Evolutionary conservation across 179 eudicot species (phyloP).

Genomic region (Amaranthus tricolor): DNA sequence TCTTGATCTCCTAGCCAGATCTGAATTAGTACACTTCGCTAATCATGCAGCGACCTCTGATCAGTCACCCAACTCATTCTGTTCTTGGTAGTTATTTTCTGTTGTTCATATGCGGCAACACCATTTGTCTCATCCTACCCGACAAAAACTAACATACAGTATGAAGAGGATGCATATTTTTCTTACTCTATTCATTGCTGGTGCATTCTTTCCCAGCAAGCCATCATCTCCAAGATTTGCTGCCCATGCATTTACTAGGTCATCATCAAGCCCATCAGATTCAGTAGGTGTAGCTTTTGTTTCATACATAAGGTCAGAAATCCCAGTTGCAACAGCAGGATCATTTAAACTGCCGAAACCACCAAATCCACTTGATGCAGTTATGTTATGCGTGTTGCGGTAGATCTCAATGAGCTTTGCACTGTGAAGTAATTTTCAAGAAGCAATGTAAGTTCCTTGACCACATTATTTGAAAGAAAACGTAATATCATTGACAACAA

Average conservation of each 20-base stretch:
- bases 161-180: background rate
- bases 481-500: background rate
- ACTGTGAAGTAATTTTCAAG: slow-evolving; percentile 41
- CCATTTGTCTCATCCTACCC: background rate
- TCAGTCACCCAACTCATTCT: too few relatives aligned
- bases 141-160: background rate
- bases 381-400: slow-evolving; percentile 87
- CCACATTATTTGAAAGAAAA: background rate
- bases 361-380: slow-evolving; percentile 61
- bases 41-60: too few relatives aligned
- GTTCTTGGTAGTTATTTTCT: background rate
- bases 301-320: slow-evolving; percentile 93
- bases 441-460: slow-evolving; percentile 14
- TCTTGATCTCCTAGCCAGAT: background rate
- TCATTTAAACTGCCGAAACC: slow-evolving; percentile 48
- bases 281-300: slow-evolving; percentile 42
- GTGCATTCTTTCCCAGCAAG: slow-evolving; percentile 83
- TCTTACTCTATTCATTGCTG: slow-evolving; percentile 93
- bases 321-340: slow-evolving; percentile 95
- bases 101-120: slow-evolving; percentile 2
- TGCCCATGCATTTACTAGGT: slow-evolving; percentile 97
- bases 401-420: slow-evolving; percentile 90
- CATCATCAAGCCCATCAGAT: slow-evolving; percentile 82
- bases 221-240: slow-evolving; percentile 96
- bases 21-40: too few relatives aligned